phyloP scores from a whole-genome alignment of 129 eudicot species.

The Sambucus nigra region DNA sequence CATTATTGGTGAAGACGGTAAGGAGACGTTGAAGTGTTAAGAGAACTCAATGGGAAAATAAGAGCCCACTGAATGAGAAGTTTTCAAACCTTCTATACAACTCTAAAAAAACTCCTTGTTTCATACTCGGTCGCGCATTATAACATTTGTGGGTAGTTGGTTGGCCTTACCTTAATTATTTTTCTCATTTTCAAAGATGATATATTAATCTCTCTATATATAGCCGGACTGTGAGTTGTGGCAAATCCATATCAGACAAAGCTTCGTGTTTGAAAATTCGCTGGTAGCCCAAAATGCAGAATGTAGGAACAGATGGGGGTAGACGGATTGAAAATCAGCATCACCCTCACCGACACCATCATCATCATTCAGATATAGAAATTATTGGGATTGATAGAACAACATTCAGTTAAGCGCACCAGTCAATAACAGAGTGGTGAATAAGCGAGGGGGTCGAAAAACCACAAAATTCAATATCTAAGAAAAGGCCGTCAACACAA shows the following conservation, averaged over 20 bases:
- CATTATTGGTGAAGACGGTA: too few relatives aligned
- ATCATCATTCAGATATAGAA: conserved; percentile 63
- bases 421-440: conserved; percentile 48
- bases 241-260: too few relatives aligned
- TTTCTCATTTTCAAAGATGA: too few relatives aligned
- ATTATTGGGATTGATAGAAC: conserved; percentile 25
- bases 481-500: conserved; percentile 5
- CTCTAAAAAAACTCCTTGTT: too few relatives aligned
- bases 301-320: conserved; percentile 22
- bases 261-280: too few relatives aligned
- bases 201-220: too few relatives aligned
- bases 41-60: too few relatives aligned
- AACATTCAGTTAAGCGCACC: conserved; percentile 52
- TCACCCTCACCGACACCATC: conserved; percentile 28
- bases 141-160: neutral
- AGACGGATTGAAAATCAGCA: conserved; percentile 14
- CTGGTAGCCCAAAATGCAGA: conserved; percentile 19
- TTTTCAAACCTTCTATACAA: too few relatives aligned
- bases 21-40: too few relatives aligned
- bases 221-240: too few relatives aligned
- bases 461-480: conserved; percentile 46
- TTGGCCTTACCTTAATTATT: neutral
- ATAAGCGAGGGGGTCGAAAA: conserved; percentile 34
- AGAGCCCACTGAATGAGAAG: too few relatives aligned
- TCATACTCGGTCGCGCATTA: too few relatives aligned